Base-by-base conservation (phyloP, 2,329 filamentous ascomycete genomes). In the Lasiodiplodia theobromae region DNA sequence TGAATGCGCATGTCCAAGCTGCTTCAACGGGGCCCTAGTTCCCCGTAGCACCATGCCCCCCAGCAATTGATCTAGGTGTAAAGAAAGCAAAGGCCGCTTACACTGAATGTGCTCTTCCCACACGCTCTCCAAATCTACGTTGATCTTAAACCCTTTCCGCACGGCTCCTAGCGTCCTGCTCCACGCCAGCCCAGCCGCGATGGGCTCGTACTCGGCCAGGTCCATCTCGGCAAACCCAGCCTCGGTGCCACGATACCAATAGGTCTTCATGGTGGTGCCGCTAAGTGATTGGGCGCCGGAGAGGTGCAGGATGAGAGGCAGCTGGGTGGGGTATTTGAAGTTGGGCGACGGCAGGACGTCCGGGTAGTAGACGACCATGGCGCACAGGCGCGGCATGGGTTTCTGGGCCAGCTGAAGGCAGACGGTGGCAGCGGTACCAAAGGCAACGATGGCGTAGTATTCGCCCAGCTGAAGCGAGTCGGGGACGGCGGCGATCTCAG, bases 351-450 rank as follows among this genome's bases (percentile, higher is more conserved):
- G 78, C 16, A 83, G 73, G 6, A 72, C 37, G 5, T 77, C 73
- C 0, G 82, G 82, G 69, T 84, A 84, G 73, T 82, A 84, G 3
- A 77, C 77, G 31, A 83, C 73, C 4, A 84, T 74, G 0, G 80
- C 79, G 66, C 74, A 76, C 69, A 79, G 77, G 66, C 80, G 78
- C 6, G 78, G 74, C 65, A 82, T 72, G 0, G 82, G 80, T 68
- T 83, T 82, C 65, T 76, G 73, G n/a, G 78, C 77, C 16, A 74
- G 73, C 60, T 79, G 78, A n/a, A 84, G 75, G 37, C 78, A 78
- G 25, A 76, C 71, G 38, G 76, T 76, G 4, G 82, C 82, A 6
- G 82, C 82, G 28, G 76, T 74, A 23, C 79, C 80, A 71, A 80
- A 84, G 16, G 81, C 79, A 68, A 79, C 70, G 12, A 79, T 69